Percentiles rank a stretch among this genome's conserved stretches.
These are phyloP conservation scores for Penicillium lividum DNA, from an alignment of 495 filamentous ascomycete genomes.

Conservation along the genomic window DNA sequence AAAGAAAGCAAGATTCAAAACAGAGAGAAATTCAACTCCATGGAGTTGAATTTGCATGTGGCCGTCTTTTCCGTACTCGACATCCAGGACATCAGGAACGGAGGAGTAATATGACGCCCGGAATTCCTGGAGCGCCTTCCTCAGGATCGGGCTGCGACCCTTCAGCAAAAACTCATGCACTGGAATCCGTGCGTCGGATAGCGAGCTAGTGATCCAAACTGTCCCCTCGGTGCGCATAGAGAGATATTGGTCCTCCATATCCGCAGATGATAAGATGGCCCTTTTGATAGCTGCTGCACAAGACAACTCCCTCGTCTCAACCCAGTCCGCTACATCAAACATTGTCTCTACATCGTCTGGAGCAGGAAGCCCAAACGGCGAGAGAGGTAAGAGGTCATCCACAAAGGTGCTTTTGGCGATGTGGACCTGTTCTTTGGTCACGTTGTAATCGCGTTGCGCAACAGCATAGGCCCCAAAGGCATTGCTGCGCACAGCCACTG, in stretches of 20 bases:
- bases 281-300: conserved; percentile 36
- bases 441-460: conserved; percentile 79
- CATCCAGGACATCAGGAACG: conserved; percentile 59
- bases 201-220: conserved; percentile 54
- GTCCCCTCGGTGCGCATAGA: conserved; percentile 35
- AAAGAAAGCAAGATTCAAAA: conserved; percentile 78
- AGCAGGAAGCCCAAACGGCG: conserved; percentile 52
- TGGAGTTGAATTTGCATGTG: conserved; percentile 58
- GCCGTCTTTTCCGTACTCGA: conserved; percentile 53
- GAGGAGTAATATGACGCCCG: conserved; percentile 43
- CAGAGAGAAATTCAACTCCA: conserved; percentile 68
- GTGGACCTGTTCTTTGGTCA: conserved; percentile 71
- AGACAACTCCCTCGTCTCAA: conserved; percentile 15
- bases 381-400: conserved; percentile 70
- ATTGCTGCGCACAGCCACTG: conserved; percentile 81
- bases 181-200: conserved; percentile 69
- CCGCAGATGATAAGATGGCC: conserved; percentile 52
- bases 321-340: conserved; percentile 19
- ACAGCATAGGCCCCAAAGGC: conserved; percentile 87
- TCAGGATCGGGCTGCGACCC: conserved; percentile 69
- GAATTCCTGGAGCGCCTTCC: conserved; percentile 59
- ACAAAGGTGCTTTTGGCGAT: conserved; percentile 66
- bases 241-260: conserved; percentile 58
- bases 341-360: conserved; percentile 21
- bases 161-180: conserved; percentile 80